Evolutionary conservation across 257 asterid genomes (phyloP), one percentile per base, ranked within the genome.

Genomic region (Solanum neorickii): DNA sequence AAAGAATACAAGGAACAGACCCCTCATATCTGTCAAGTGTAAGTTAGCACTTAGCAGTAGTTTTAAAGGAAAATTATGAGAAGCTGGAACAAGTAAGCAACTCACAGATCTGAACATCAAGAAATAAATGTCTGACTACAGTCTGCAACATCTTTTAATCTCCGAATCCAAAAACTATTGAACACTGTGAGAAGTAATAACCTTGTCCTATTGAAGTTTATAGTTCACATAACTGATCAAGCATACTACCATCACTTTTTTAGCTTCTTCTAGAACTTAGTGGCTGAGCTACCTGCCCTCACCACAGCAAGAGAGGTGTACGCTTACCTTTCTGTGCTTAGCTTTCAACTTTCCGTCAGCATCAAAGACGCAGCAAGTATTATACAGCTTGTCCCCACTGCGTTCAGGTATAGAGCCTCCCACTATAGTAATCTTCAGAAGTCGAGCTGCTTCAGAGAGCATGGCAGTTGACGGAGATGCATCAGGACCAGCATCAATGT

Each of bases 361-460:
- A 82, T 93, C 98, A 87, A 93, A 95, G 73, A 97, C 94, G 89
- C 99, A 97, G 89, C 99, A 95, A 41, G 99, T 92, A 86, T 97
- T 97, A 77, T 93, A 94, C 92, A 97, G 60, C 87, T 97, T 97
- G 90, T 93, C 99, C 76, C 95, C 96, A 90, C 93, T 87, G 69
- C 97, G 90, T 91, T 97, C 99, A 0, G 99, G 98, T 87, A 97
- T 94, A 82, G 99, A 97, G 52, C 99, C 99, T 85, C 98, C 99
- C 31, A 97, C 88, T 86, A 97, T 91, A 23, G 99, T 95, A 89
- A 97, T 90, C 46, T 95, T 93, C 66, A 94, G 94, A 87, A 86
- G 91, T 83, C 91, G 87, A 86, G 99, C 94, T 89, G 87, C 91
- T 91, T 97, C 96, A 68, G 99, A 95, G 90, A 95, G 86, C 99